Conservation (phyloP, 805 yeast genomes). For the Hemisphaericaspora nanyangensis region DNA sequence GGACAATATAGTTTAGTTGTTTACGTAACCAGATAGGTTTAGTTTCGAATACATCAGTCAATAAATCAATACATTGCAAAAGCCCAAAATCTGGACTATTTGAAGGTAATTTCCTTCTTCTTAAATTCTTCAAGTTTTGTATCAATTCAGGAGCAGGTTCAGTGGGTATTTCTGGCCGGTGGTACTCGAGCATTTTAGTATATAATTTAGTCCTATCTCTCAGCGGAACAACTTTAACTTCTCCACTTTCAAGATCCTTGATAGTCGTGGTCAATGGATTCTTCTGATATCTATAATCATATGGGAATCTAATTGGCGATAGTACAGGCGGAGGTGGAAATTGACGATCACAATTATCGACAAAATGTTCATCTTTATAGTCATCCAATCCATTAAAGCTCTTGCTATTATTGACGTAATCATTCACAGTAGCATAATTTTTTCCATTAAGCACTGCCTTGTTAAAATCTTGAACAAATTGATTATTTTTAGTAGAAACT, state of each 20-base stretch:
- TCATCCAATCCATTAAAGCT: conserved; percentile 24
- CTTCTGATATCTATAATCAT: conserved; percentile 70
- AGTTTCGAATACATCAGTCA: conserved; percentile 50
- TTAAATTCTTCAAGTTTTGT: conserved; percentile 29
- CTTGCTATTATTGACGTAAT: conserved; percentile 21
- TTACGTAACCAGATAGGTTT: conserved; percentile 87
- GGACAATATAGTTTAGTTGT: conserved; percentile 58
- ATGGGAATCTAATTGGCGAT: conserved; percentile 73
- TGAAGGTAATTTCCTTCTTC: conserved; percentile 28
- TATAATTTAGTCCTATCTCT: conserved; percentile 47
- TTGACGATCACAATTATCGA: conserved; percentile 43
- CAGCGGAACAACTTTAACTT: conserved; percentile 45
- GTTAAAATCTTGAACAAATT: conserved; percentile 25
- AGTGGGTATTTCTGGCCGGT: conserved; percentile 41
- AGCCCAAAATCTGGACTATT: conserved; percentile 29
- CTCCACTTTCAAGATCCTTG: conserved; percentile 57
- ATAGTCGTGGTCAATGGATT: conserved; percentile 54
- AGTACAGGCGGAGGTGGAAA: conserved; percentile 86
- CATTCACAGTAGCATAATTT: conserved; percentile 21
- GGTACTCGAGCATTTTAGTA: conserved; percentile 51
- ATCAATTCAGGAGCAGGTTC: conserved; percentile 48
- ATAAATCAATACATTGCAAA: conserved; percentile 41
- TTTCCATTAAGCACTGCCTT: conserved; percentile 19
- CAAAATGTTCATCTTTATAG: conserved; percentile 20
- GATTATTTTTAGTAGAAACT: conserved; percentile 54